phyloP scores from a whole-genome alignment of 768 basidiomycete species.

The Kockovaella imperatae region DNA sequence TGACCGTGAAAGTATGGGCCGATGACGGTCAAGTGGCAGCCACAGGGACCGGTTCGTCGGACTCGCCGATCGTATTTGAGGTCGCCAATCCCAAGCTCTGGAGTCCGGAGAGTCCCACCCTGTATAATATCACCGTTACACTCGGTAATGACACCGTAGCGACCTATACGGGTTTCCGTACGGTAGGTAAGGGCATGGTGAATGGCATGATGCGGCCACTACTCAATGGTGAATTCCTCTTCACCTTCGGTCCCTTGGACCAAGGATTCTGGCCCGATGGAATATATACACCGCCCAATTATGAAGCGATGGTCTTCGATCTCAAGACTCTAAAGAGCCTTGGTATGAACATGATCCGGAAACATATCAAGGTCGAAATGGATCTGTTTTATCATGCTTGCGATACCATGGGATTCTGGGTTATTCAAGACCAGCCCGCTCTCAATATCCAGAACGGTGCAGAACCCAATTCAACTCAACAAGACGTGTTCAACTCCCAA shows the following conservation, averaged over 20 bases:
- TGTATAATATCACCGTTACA: slow-evolving; percentile 20
- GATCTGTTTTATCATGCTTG: slow-evolving; percentile 20
- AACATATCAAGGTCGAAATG: slow-evolving; percentile 25
- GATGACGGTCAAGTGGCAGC: too few relatives aligned
- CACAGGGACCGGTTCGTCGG: too few relatives aligned
- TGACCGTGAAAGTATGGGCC: too few relatives aligned
- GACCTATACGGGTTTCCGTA: slow-evolving; percentile 16
- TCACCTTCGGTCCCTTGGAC: slow-evolving; percentile 19
- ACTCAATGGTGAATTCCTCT: slow-evolving; percentile 18
- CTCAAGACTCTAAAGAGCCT: slow-evolving; percentile 13
- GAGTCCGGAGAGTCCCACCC: slow-evolving; percentile 11
- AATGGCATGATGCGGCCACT: slow-evolving; percentile 10
- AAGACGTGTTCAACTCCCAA: slow-evolving; percentile 13
- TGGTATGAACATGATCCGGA: slow-evolving; percentile 25
- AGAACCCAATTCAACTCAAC: too few relatives aligned
- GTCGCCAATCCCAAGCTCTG: slow-evolving; percentile 13
- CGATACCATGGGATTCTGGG: slow-evolving; percentile 17
- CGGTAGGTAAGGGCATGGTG: slow-evolving; percentile 8
- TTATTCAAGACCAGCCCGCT: slow-evolving; percentile 24
- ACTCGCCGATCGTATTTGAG: too few relatives aligned
- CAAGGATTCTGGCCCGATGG: slow-evolving; percentile 29
- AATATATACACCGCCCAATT: slow-evolving; percentile 16
- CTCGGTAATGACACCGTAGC: slow-evolving; percentile 14
- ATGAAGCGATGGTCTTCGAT: slow-evolving; percentile 23
- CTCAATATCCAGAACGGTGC: too few relatives aligned